Evolutionary conservation across 2,329 filamentous ascomycete genomes (phyloP).

Genomic region (Westerdykella ornata): DNA sequence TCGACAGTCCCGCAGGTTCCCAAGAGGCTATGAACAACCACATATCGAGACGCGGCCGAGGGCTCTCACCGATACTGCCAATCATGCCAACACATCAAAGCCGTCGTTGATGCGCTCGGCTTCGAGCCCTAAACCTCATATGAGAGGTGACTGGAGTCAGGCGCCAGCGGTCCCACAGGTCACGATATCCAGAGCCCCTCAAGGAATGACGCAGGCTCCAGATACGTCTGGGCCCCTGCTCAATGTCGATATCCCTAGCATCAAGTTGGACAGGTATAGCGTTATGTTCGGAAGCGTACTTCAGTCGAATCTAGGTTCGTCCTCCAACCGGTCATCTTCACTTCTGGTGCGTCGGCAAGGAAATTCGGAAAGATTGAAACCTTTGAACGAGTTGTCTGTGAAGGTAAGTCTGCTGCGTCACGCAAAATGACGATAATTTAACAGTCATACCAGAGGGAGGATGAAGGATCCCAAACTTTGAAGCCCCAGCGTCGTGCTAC

Average conservation of each 20-base stretch:
- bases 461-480: constrained; percentile 12
- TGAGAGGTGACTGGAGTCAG: constrained; percentile 6
- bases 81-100: constrained; percentile 10
- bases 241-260: constrained; percentile 71
- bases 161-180: constrained; percentile 15
- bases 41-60: constrained; percentile 16
- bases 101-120: constrained; percentile 11
- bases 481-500: constrained; percentile 29
- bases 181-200: constrained; percentile 10
- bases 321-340: constrained; percentile 19
- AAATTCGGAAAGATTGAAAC: constrained; percentile 30
- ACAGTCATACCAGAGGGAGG: constrained; percentile 12
- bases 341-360: constrained; percentile 33
- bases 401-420: constrained; percentile 22
- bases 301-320: constrained; percentile 30
- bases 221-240: constrained; percentile 40
- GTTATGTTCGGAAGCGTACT: constrained; percentile 84
- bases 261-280: constrained; percentile 82
- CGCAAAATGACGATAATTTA: constrained; percentile 1
- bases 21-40: constrained; percentile 13
- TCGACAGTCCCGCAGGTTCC: constrained; percentile 23
- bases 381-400: constrained; percentile 25
- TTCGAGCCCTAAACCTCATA: constrained; percentile 18
- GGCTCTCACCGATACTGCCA: constrained; percentile 14
- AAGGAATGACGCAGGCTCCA: constrained; percentile 5